Base-by-base conservation (phyloP, 2,329 filamentous ascomycete species). In the Tothia fuscella region DNA sequence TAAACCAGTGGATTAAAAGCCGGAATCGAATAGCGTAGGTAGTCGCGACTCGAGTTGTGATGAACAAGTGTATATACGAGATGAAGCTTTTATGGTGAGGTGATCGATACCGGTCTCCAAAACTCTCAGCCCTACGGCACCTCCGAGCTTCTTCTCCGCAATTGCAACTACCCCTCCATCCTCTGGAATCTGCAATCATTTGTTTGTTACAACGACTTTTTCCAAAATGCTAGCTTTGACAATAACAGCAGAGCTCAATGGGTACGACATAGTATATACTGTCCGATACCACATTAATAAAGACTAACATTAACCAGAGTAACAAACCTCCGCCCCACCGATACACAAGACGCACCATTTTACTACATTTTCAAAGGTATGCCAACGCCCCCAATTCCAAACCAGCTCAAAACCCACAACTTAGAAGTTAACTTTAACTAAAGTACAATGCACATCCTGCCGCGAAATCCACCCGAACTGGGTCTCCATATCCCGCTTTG, bases 331-430 rank as follows among this genome's bases (percentile, higher is more conserved):
- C 80, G 80, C 43, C 91, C 91, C 6, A 70, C 79, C 51, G 91
- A 98, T 60, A 86, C 79, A 5, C 68, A 79, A 52, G 83, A 84
- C 14, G 75, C 73, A 45, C 85, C 87, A 3, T 98, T 95, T 67
- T 93, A 82, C 73, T 98, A 94, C 67, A 95, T 85, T 38, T 96
- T 98, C 75, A 91, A 83, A n/a, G n/a, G n/a, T n/a, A n/a, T n/a
- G 16, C n/a, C n/a, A n/a, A n/a, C n/a, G n/a, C n/a, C n/a, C n/a
- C n/a, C n/a, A n/a, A n/a, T n/a, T n/a, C n/a, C n/a, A n/a, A n/a
- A n/a, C n/a, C n/a, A n/a, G n/a, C n/a, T n/a, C n/a, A n/a, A n/a
- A n/a, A n/a, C n/a, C n/a, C n/a, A n/a, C n/a, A n/a, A n/a, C n/a
- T n/a, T n/a, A n/a, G n/a, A n/a, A n/a, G n/a, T n/a, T n/a, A n/a